phyloP scores from a whole-genome alignment of 345 rosid species.

The Brassica incana region DNA sequence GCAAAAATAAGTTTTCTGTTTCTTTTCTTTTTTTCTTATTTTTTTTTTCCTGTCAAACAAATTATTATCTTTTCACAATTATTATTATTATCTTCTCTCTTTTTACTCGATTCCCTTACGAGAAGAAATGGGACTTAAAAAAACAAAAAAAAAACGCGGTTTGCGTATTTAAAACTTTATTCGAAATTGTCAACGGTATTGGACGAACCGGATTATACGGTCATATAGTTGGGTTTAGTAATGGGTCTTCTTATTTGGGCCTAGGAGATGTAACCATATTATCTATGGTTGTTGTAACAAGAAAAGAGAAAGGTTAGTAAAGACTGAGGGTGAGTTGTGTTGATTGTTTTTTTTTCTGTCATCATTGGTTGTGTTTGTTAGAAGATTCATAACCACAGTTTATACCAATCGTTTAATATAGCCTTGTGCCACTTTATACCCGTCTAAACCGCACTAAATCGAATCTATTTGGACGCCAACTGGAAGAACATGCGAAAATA shows the following conservation, averaged over 20 bases:
- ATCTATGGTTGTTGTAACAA: not conserved
- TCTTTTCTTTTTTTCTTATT: not conserved
- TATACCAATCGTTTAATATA: too few species aligned
- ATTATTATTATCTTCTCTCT: too few species aligned
- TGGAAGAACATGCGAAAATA: too few species aligned
- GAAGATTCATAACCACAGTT: not conserved
- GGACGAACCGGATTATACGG: not conserved
- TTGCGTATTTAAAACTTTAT: not conserved
- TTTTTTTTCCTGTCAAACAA: not conserved
- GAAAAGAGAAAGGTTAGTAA: not conserved
- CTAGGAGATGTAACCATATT: not conserved
- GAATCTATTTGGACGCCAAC: too few species aligned
- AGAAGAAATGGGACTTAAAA: not conserved
- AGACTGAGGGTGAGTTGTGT: too few species aligned
- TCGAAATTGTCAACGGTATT: not conserved
- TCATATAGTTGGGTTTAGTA: not conserved
- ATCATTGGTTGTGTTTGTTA: too few species aligned
- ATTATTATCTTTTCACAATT: too few species aligned
- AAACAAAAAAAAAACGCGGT: not conserved
- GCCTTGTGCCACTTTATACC: not conserved
- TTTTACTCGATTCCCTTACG: not conserved
- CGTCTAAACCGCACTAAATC: not conserved
- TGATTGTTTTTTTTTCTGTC: not conserved
- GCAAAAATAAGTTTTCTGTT: not conserved
- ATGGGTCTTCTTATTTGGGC: not conserved